phyloP scores from a whole-genome alignment of 2,329 filamentous ascomycete species.

The Paracoccidioides brasiliensis region DNA sequence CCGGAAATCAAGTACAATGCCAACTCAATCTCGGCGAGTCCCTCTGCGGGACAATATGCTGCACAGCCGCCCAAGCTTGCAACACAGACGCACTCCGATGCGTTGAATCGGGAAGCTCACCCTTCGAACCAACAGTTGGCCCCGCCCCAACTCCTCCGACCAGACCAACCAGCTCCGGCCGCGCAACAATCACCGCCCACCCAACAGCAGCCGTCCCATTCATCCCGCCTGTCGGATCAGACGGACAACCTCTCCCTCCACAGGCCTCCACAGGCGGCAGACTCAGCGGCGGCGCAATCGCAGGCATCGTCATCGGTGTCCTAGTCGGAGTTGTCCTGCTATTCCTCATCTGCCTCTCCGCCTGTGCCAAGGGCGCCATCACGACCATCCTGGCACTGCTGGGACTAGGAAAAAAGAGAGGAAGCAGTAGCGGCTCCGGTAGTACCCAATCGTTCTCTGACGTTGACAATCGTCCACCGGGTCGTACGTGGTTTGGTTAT shows the following conservation, averaged over 20 bases:
- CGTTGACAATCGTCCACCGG: conserved; percentile 20
- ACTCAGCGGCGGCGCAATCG: conserved; percentile 38
- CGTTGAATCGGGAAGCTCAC: conserved; percentile 28
- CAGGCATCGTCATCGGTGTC: conserved; percentile 39
- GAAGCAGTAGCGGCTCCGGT: conserved; percentile 17
- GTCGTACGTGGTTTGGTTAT: conserved; percentile 11
- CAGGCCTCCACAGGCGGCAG: conserved; percentile 22
- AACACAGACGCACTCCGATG: conserved; percentile 23
- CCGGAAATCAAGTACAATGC: conserved; percentile 29
- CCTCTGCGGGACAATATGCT: conserved; percentile 34
- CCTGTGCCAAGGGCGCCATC: conserved; percentile 31
- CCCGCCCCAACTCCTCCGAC: conserved; percentile 28
- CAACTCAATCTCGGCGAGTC: conserved; percentile 33
- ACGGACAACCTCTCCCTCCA: conserved; percentile 26
- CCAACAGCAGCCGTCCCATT: conserved; percentile 33
- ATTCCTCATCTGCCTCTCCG: conserved; percentile 32
- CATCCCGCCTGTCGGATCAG: conserved; percentile 32
- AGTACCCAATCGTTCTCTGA: conserved; percentile 12
- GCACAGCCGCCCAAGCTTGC: conserved; percentile 32
- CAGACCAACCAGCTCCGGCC: conserved; percentile 33
- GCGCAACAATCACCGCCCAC: conserved; percentile 32
- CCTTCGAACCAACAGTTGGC: conserved; percentile 22
- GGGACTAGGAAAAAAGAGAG: conserved; percentile 25
- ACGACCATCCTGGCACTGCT: conserved; percentile 31
- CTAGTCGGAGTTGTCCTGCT: conserved; percentile 34